Percentiles rank a stretch among this genome's conserved stretches.
These are phyloP conservation scores for Pogostemon cablin DNA, from an alignment of 257 asterid genomes.

Conservation along the genomic window DNA sequence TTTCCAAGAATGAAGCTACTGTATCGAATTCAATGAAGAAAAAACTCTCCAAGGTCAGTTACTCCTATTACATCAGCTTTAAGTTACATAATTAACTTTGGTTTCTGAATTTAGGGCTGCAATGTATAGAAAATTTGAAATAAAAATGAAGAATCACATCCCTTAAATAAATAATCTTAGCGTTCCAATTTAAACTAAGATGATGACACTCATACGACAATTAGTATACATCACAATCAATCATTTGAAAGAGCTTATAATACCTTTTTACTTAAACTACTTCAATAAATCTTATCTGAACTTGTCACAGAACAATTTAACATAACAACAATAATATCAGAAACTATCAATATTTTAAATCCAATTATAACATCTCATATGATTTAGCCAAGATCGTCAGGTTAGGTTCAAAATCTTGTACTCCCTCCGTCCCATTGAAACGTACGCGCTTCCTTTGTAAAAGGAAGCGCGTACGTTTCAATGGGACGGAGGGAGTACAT, in stretches of 20 bases:
- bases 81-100: constrained; percentile 14
- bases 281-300: constrained; percentile 7
- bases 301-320: constrained; percentile 1
- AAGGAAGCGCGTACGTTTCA: no score
- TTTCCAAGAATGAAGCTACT: constrained; percentile 46
- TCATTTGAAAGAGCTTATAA: not conserved
- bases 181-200: constrained; percentile 19
- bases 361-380: constrained; percentile 18
- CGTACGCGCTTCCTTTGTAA: no score
- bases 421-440: not conserved
- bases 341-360: constrained; percentile 5
- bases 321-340: constrained; percentile 1
- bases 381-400: constrained; percentile 10
- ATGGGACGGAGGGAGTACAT: not conserved
- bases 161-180: constrained; percentile 12
- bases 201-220: not conserved
- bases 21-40: constrained; percentile 49
- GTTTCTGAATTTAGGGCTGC: not conserved
- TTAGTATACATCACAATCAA: constrained; percentile 18
- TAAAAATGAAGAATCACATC: constrained; percentile 21
- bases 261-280: constrained; percentile 12
- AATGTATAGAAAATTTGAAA: constrained; percentile 10
- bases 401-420: constrained; percentile 1
- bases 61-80: constrained; percentile 24
- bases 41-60: constrained; percentile 72